A percentile compares a stretch with the other conserved stretches of the same genome.
These are phyloP conservation scores for Maudiozyma serrabonitensis DNA, from an alignment of 805 yeast species.

Conservation along the genomic window DNA sequence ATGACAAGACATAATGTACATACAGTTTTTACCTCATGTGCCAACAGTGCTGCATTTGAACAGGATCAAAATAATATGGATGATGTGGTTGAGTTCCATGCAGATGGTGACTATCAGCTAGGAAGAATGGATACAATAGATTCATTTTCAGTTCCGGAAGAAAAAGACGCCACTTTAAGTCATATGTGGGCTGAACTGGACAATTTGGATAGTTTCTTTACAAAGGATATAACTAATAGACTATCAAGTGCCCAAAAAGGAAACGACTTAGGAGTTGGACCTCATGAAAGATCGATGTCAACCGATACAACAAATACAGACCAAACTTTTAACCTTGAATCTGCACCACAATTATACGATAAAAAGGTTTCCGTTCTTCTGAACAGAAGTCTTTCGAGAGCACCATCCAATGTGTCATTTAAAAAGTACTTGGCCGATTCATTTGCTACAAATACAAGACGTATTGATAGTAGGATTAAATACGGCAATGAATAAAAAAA, in stretches of 20 bases:
- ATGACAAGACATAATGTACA: constrained; percentile 88
- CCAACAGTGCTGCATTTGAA: constrained; percentile 19
- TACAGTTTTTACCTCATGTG: constrained; percentile 86
- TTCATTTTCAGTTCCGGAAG: constrained; percentile 36
- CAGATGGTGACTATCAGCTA: constrained; percentile 25
- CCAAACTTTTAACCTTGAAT: constrained; percentile 45
- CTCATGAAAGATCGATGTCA: constrained; percentile 37
- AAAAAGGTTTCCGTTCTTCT: constrained; percentile 69
- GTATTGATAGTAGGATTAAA: neutral
- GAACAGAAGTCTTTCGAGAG: constrained; percentile 61
- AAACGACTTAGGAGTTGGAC: constrained; percentile 12
- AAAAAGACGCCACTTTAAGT: constrained; percentile 65
- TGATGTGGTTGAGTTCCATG: constrained; percentile 27
- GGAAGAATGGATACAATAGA: constrained; percentile 23
- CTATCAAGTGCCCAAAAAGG: constrained; percentile 3
- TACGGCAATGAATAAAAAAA: neutral
- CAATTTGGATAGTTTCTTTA: constrained; percentile 79
- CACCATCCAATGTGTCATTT: constrained; percentile 70
- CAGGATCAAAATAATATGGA: constrained; percentile 16
- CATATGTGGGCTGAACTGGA: constrained; percentile 91
- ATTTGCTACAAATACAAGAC: constrained; percentile 30
- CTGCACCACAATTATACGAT: constrained; percentile 71
- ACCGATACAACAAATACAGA: constrained; percentile 51
- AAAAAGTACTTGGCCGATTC: constrained; percentile 68
- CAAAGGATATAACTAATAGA: constrained; percentile 31